These are phyloP conservation scores for Aspergillus flavus DNA, from an alignment of 2,329 filamentous ascomycete species.

Conservation along the genomic window DNA sequence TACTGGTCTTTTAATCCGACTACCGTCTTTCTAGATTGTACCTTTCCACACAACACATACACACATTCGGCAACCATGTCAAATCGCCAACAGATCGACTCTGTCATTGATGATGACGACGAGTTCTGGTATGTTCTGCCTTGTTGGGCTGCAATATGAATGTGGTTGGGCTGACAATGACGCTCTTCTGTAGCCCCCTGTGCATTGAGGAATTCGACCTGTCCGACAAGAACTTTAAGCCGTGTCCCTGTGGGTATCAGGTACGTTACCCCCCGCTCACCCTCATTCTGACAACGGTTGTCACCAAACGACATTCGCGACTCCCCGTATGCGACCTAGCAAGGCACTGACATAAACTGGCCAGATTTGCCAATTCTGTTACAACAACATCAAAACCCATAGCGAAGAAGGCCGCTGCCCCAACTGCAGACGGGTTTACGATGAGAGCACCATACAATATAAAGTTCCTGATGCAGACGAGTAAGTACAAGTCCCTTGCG, in stretches of 20 bases:
- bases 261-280: conserved; percentile 55
- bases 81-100: conserved; percentile 49
- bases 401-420: conserved; percentile 91
- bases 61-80: conserved; percentile 43
- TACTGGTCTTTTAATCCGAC: conserved; percentile 16
- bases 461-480: conserved; percentile 94
- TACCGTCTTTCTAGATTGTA: conserved; percentile 19
- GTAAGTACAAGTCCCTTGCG: conserved; percentile 57
- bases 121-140: conserved; percentile 47
- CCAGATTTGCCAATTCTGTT: conserved; percentile 99
- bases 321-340: conserved; percentile 16
- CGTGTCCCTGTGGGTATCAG: conserved; percentile 97
- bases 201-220: conserved; percentile 99
- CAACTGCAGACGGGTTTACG: conserved; percentile 93
- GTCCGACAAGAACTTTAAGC: conserved; percentile 93
- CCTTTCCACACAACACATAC: conserved; percentile 21
- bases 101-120: conserved; percentile 54
- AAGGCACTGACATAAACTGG: conserved; percentile 6
- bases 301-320: conserved; percentile 2
- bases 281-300: background rate
- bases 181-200: conserved; percentile 67
- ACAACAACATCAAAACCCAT: conserved; percentile 98
- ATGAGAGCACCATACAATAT: conserved; percentile 96
- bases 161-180: conserved; percentile 25
- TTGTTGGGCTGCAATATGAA: conserved; percentile 2